Base-by-base conservation (phyloP, 306 rosid genomes). In the Gynostemma pentaphyllum region DNA sequence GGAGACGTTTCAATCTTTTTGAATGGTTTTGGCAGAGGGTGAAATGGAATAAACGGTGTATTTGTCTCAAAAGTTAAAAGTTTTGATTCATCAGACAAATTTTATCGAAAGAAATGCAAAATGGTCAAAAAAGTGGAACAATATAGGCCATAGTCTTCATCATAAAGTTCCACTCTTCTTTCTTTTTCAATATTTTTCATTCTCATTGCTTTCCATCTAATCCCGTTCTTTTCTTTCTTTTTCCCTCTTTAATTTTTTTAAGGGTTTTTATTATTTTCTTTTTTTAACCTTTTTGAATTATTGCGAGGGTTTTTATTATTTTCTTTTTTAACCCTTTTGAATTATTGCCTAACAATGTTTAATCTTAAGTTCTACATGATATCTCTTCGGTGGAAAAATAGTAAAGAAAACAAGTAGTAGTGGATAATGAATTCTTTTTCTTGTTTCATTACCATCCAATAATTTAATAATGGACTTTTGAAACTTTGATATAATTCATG, bases 121-220 rank as follows among this genome's bases (percentile, higher is more conserved):
- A 61, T 56, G 75, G 84, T 79, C 80, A 75, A 79, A 75, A 57
- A 79, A 64, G 84, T 49, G 21, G n/a, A 32, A 23, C 51, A 18
- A 36, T 45, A 41, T 60, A 60, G 73, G 47, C 45, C 75, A 68
- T 68, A 47, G 75, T 68, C 62, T 67, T 28, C 61, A 27, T 63
- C 72, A 54, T 70, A 78, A 78, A 72, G 80, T 40, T 60, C 66
- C 66, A 39, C 48, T 60, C 66, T 14, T 39, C 7, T 34, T 39
- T 60, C 32, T 30, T 60, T 60, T 40, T 14, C 22, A 19, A 37
- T 23, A 60, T 60, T 60, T 39, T 60, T 44, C 42, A 1, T n/a
- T n/a, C n/a, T n/a, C n/a, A 13, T 4, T 16, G 39, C 47, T 60
- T 60, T 63, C 7, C 28, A 48, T 55, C 49, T 70, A 50, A 4